These are phyloP conservation scores for Triangularia setosa DNA, from an alignment of 2,329 filamentous ascomycete genomes.

Conservation along the genomic window DNA sequence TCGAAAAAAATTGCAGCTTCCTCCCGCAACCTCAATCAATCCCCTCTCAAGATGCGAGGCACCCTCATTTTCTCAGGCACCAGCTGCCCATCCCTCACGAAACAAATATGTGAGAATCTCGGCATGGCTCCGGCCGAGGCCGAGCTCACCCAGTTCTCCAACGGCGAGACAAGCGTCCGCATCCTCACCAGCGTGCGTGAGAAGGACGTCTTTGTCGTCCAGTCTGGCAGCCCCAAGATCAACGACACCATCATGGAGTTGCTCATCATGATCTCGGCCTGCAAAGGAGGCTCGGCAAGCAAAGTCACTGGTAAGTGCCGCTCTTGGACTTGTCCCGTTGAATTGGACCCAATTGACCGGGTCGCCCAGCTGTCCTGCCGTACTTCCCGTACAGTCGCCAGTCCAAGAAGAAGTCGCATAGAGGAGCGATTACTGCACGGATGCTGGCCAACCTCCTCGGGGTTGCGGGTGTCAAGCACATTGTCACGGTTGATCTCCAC, in stretches of 20 bases:
- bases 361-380: slow-evolving; percentile 67
- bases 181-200: slow-evolving; percentile 79
- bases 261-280: slow-evolving; percentile 97
- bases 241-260: slow-evolving; percentile 99
- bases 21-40: slow-evolving; percentile 22
- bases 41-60: slow-evolving; percentile 52
- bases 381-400: slow-evolving; percentile 99
- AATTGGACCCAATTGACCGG: not conserved
- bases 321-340: not conserved
- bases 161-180: slow-evolving; percentile 68
- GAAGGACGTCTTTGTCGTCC: slow-evolving; percentile 98
- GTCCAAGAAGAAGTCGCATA: slow-evolving; percentile 97
- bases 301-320: slow-evolving; percentile 86
- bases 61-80: slow-evolving; percentile 66
- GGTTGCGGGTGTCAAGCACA: slow-evolving; percentile 92
- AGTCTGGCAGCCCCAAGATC: slow-evolving; percentile 92
- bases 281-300: slow-evolving; percentile 95
- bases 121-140: slow-evolving; percentile 62
- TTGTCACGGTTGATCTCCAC: slow-evolving; percentile 95
- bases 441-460: slow-evolving; percentile 95
- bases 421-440: slow-evolving; percentile 91
- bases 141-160: slow-evolving; percentile 67
- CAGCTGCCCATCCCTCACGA: slow-evolving; percentile 61
- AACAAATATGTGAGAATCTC: slow-evolving; percentile 64
- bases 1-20: slow-evolving; percentile 13